A percentile compares a stretch with the other conserved stretches of the same genome.
Conservation (phyloP, 2,329 filamentous ascomycete genomes). For the Verticillium alfalfae region DNA sequence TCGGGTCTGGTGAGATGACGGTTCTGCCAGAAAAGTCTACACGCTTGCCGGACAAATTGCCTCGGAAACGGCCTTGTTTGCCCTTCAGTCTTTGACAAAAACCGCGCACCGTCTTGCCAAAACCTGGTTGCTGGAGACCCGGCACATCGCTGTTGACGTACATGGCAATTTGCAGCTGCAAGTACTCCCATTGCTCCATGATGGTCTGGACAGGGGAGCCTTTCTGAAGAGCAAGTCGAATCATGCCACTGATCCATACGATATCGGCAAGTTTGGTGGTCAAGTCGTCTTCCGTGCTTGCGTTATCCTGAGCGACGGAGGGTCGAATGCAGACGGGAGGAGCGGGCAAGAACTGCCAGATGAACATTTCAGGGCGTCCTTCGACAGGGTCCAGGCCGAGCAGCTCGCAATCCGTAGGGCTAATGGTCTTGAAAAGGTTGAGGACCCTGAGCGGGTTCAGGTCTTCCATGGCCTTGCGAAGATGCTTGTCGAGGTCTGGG, state of each 20-base stretch:
- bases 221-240: conserved; percentile 75
- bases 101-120: conserved; percentile 83
- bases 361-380: conserved; percentile 89
- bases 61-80: conserved; percentile 94
- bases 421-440: conserved; percentile 87
- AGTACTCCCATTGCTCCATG: conserved; percentile 97
- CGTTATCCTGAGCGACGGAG: conserved; percentile 86
- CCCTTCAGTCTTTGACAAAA: conserved; percentile 95
- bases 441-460: conserved; percentile 83
- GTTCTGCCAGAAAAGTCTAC: conserved; percentile 97
- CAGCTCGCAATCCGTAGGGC: conserved; percentile 80
- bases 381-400: conserved; percentile 83
- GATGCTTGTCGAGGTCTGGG: conserved; percentile 80
- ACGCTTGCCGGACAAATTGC: conserved; percentile 95
- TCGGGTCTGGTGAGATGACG: conserved; percentile 96
- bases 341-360: conserved; percentile 94
- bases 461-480: conserved; percentile 90
- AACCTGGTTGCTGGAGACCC: conserved; percentile 80
- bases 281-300: conserved; percentile 93
- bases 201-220: conserved; percentile 83
- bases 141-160: conserved; percentile 98
- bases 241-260: conserved; percentile 82
- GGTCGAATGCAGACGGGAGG: conserved; percentile 92
- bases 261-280: conserved; percentile 98
- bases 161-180: conserved; percentile 92